Conservation (phyloP, 1,139 yeast species). For the Kurtzmaniella quercitrusa region DNA sequence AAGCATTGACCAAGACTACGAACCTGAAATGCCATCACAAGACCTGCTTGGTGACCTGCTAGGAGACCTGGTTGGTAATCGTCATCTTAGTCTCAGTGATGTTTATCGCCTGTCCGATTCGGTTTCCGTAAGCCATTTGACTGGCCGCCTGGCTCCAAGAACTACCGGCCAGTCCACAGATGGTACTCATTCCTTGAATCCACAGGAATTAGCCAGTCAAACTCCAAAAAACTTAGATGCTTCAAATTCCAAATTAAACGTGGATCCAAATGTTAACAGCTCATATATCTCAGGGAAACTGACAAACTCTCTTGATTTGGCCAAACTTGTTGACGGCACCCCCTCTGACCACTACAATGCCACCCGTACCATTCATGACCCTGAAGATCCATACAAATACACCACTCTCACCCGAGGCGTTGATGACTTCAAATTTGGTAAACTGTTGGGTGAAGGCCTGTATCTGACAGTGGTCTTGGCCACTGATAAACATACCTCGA, state of each 20-base stretch:
- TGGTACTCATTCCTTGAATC: neutral
- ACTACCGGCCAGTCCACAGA: neutral
- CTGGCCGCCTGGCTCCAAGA: neutral
- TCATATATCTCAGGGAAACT: no score
- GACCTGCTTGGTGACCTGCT: neutral
- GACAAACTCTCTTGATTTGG: neutral
- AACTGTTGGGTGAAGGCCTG: slow-evolving; percentile 91
- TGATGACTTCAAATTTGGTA: slow-evolving; percentile 82
- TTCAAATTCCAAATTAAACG: neutral
- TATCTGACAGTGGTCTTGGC: slow-evolving; percentile 93
- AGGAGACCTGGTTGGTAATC: neutral
- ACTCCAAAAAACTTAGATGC: neutral
- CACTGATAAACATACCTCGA: slow-evolving; percentile 66
- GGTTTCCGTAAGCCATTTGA: neutral
- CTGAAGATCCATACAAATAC: slow-evolving; percentile 15
- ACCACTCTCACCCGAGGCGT: slow-evolving; percentile 57
- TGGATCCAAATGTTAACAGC: neutral
- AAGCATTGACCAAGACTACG: slow-evolving; percentile 10
- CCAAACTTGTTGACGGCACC: neutral
- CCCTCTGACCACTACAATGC: slow-evolving; percentile 16
- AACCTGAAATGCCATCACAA: neutral
- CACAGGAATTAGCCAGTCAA: neutral
- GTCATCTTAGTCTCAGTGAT: neutral
- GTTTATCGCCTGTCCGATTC: neutral
- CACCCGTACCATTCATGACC: slow-evolving; percentile 15